Percentiles rank a stretch among this genome's conserved stretches.
phyloP scores from a whole-genome alignment of 2,329 filamentous ascomycete species.

The Exophiala aquamarina region DNA sequence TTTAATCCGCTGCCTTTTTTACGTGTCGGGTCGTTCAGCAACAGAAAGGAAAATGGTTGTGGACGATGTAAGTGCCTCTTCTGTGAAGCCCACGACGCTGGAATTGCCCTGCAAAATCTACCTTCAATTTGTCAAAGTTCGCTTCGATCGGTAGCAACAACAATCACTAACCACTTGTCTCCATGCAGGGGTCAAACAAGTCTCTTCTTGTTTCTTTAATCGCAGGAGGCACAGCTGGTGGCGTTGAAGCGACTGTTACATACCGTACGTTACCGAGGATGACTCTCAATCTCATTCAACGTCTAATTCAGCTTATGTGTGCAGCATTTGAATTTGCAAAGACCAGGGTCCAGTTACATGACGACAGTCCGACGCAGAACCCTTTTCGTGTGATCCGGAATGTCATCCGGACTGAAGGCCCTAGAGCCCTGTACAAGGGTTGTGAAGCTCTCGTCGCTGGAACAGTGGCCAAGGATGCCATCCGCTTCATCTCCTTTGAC shows the following conservation, averaged over 20 bases:
- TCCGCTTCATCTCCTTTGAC: conserved; percentile 67
- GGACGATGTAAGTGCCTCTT: conserved; percentile 10
- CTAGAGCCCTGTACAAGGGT: conserved; percentile 62
- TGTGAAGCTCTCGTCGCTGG: conserved; percentile 62
- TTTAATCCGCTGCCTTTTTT: background rate
- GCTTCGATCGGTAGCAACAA: too few relatives aligned
- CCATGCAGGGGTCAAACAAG: conserved; percentile 16
- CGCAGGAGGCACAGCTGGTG: conserved; percentile 53
- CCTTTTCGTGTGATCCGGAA: conserved; percentile 58
- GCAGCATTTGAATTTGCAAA: conserved; percentile 67
- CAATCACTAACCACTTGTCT: conserved; percentile 1
- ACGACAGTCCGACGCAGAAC: conserved; percentile 49
- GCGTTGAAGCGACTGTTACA: conserved; percentile 53
- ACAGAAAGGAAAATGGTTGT: conserved; percentile 11
- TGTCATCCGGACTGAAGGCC: conserved; percentile 57
- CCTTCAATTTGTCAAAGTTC: too few relatives aligned
- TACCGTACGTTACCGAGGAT: conserved; percentile 20
- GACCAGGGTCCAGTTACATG: conserved; percentile 59
- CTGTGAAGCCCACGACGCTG: background rate
- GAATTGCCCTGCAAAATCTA: background rate
- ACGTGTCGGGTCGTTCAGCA: too few relatives aligned
- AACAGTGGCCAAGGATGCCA: conserved; percentile 63
- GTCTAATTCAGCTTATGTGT: background rate
- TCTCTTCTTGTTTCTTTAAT: conserved; percentile 47
- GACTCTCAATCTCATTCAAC: too few relatives aligned